A percentile compares a stretch with the other conserved stretches of the same genome.
Evolutionary conservation across 2,329 filamentous ascomycete genomes (phyloP).

Genomic region (Penicillium corylophilum): DNA sequence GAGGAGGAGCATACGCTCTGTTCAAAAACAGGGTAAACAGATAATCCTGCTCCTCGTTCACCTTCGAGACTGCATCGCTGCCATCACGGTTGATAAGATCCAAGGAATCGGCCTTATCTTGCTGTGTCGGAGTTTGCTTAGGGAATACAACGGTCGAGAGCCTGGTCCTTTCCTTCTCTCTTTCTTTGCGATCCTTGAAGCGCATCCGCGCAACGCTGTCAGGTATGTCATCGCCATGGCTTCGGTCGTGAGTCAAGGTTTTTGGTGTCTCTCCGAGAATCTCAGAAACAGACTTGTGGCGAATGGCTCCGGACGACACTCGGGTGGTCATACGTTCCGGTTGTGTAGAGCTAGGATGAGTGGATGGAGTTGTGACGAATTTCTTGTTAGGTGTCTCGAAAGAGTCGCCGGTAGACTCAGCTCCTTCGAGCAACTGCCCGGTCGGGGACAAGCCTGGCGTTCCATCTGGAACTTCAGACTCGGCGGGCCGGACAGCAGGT

Average conservation of each 20-base stretch:
- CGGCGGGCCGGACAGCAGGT: conserved; percentile 6
- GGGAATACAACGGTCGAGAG: conserved; percentile 77
- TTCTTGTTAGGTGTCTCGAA: conserved; percentile 26
- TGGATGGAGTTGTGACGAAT: conserved; percentile 19
- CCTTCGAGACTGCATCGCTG: conserved; percentile 48
- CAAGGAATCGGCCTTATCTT: conserved; percentile 47
- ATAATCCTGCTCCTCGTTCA: conserved; percentile 57
- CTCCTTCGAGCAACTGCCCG: conserved; percentile 12
- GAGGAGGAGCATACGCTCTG: conserved; percentile 55
- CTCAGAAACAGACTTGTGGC: conserved; percentile 71
- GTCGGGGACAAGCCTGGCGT: conserved; percentile 17
- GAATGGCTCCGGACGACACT: conserved; percentile 68
- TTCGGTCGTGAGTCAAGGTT: conserved; percentile 38
- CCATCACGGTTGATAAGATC: conserved; percentile 43
- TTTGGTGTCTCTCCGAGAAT: conserved; percentile 63
- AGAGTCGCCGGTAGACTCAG: conserved; percentile 11
- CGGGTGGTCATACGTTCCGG: conserved; percentile 64
- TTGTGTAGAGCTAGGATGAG: conserved; percentile 32
- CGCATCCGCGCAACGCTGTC: conserved; percentile 41
- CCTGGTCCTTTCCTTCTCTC: conserved; percentile 60
- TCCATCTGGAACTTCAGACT: conserved; percentile 13
- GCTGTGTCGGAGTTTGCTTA: conserved; percentile 59
- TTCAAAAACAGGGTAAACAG: conserved; percentile 64
- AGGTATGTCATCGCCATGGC: conserved; percentile 26
- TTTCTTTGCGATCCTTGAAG: conserved; percentile 54